These are phyloP conservation scores for Trapa incisa DNA, from an alignment of 345 rosid species.

Conservation along the genomic window DNA sequence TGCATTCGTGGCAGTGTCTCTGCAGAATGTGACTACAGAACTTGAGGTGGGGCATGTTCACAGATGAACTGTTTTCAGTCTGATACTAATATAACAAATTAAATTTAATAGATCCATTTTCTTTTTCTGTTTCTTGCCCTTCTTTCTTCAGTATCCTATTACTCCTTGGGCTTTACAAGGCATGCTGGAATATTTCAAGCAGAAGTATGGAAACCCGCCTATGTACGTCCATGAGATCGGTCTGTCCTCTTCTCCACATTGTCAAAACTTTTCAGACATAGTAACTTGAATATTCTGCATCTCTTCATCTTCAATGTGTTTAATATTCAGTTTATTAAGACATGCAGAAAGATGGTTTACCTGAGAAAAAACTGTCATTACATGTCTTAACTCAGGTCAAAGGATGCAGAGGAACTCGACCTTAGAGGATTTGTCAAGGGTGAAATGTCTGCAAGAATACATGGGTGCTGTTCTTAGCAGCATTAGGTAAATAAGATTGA, in stretches of 20 bases:
- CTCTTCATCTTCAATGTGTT: no score
- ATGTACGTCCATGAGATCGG: conserved; percentile 18
- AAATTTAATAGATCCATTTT: not conserved
- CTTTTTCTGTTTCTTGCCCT: not conserved
- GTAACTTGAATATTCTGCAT: no score
- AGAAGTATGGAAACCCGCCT: conserved; percentile 14
- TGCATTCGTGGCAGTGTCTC: conserved; percentile 2
- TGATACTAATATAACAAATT: not conserved
- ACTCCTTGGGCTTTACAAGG: conserved; percentile 11
- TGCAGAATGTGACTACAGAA: not conserved
- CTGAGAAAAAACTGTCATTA: not conserved
- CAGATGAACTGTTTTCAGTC: not conserved
- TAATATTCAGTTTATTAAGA: no score
- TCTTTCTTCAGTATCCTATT: conserved; percentile 6
- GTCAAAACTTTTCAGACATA: not conserved
- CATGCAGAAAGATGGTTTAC: not conserved
- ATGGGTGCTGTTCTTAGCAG: conserved; percentile 7
- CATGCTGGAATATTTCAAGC: conserved; percentile 14
- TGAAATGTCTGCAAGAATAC: conserved; percentile 9
- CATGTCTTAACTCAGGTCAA: conserved; percentile 4
- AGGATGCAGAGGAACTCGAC: conserved; percentile 7
- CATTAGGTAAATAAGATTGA: conserved; percentile 2
- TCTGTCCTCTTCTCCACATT: not conserved
- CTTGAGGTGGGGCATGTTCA: conserved; percentile 6
- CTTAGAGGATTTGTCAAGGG: conserved; percentile 12